phyloP scores from a whole-genome alignment of 1,284 basidiomycete species.

The Microstroma glucosiphilum region DNA sequence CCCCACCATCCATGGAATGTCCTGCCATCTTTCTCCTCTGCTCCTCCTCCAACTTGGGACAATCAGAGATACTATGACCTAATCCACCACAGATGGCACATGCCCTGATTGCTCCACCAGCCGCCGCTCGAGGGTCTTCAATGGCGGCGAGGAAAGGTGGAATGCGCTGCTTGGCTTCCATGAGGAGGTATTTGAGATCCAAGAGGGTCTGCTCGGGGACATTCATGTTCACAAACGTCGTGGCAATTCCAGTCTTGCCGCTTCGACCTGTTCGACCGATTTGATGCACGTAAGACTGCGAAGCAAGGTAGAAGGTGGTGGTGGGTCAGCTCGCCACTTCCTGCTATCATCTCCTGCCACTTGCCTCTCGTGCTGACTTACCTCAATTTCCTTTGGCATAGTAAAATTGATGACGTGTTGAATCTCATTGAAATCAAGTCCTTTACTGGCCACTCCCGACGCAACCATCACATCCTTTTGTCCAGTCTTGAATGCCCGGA shows the following conservation, averaged over 20 bases:
- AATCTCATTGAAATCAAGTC: conserved; percentile 96
- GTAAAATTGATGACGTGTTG: conserved; percentile 95
- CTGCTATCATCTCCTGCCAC: too few species aligned
- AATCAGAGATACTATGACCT: conserved; percentile 85
- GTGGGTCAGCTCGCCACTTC: too few species aligned
- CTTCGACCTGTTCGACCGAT: conserved; percentile 86
- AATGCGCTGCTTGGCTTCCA: conserved; percentile 96
- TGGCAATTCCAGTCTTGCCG: conserved; percentile 98
- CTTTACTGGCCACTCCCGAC: conserved; percentile 92
- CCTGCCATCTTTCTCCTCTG: conserved; percentile 80
- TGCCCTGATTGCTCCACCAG: conserved; percentile 69
- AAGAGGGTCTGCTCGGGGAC: conserved; percentile 90
- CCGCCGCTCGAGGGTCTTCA: conserved; percentile 71
- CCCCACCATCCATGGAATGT: conserved; percentile 3
- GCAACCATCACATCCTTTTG: conserved; percentile 99
- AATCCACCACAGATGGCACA: conserved; percentile 97
- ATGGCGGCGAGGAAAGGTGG: conserved; percentile 88
- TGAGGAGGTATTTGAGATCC: conserved; percentile 91
- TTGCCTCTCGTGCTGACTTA: conserved; percentile 31
- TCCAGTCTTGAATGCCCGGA: conserved; percentile 91
- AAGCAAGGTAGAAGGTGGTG: too few species aligned
- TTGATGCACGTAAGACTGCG: conserved; percentile 12
- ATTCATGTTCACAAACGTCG: conserved; percentile 98
- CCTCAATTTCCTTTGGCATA: conserved; percentile 95
- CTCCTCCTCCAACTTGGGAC: conserved; percentile 90